Evolutionary conservation across 2,329 filamentous ascomycete species (phyloP).

Genomic region (Dactylellina leptospora): DNA sequence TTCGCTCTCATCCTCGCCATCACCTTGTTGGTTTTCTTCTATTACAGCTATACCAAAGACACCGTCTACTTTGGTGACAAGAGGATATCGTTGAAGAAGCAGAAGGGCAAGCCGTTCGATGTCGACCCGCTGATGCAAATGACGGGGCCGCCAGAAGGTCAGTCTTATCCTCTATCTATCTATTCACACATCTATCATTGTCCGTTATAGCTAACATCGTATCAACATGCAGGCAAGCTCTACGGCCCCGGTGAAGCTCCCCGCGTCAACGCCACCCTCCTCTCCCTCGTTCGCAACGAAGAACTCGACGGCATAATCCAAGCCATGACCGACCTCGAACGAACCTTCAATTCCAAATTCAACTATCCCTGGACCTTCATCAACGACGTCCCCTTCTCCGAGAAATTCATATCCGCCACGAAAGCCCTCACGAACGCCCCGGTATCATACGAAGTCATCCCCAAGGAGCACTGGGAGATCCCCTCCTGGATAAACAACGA

Average conservation of each 20-base stretch:
- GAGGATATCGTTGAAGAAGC: slow-evolving; percentile 49
- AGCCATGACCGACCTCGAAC: slow-evolving; percentile 89
- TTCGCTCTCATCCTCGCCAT: slow-evolving; percentile 10
- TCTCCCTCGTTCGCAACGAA: slow-evolving; percentile 90
- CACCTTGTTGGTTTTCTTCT: slow-evolving; percentile 9
- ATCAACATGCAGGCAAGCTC: slow-evolving; percentile 53
- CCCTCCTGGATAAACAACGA: slow-evolving; percentile 92
- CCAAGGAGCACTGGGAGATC: slow-evolving; percentile 92
- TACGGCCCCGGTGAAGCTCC: slow-evolving; percentile 63
- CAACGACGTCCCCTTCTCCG: slow-evolving; percentile 91
- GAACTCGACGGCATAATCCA: slow-evolving; percentile 84
- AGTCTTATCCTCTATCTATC: neutral
- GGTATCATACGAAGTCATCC: slow-evolving; percentile 85
- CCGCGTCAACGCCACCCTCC: slow-evolving; percentile 90
- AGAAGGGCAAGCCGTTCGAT: slow-evolving; percentile 47
- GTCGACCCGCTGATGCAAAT: slow-evolving; percentile 45
- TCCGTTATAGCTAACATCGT: slow-evolving; percentile 10
- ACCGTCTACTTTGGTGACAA: slow-evolving; percentile 34
- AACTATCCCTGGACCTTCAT: slow-evolving; percentile 99
- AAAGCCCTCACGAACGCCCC: slow-evolving; percentile 85
- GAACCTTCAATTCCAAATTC: slow-evolving; percentile 98
- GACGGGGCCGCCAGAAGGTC: slow-evolving; percentile 40
- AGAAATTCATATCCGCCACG: slow-evolving; percentile 89
- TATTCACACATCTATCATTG: neutral
- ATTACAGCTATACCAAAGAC: slow-evolving; percentile 14